Evolutionary conservation across 257 asterid genomes (phyloP).

Genomic region (Cinchona pubescens): DNA sequence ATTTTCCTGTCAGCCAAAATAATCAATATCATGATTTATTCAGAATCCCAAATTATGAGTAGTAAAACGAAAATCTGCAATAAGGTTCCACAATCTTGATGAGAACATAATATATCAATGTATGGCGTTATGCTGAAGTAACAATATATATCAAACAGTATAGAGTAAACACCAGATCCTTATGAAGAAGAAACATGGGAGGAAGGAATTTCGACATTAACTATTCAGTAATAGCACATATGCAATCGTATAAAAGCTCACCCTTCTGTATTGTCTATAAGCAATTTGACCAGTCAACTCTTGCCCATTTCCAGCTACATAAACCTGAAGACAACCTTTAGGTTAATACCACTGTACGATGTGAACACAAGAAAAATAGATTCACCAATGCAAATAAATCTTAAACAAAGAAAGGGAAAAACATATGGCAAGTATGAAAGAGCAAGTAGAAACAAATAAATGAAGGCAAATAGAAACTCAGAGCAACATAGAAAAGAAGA

Average conservation of each 20-base stretch:
- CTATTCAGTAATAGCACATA: not conserved
- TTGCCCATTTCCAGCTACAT: slow-evolving; percentile 67
- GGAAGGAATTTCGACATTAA: not conserved
- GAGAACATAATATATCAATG: not conserved
- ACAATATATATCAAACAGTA: not conserved
- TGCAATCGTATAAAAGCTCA: slow-evolving; percentile 26
- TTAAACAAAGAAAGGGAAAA: not conserved
- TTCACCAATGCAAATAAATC: not conserved
- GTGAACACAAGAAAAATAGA: not conserved
- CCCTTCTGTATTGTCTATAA: slow-evolving; percentile 66
- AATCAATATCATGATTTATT: not conserved
- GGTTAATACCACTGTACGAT: not conserved
- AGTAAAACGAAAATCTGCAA: not conserved
- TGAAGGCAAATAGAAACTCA: not conserved
- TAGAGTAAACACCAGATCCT: not conserved
- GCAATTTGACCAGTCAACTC: slow-evolving; percentile 74
- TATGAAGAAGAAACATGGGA: not conserved
- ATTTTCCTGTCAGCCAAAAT: slow-evolving; percentile 48
- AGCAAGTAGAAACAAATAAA: not conserved
- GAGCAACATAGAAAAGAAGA: too few species aligned
- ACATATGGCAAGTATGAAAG: not conserved
- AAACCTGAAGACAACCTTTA: slow-evolving; percentile 53
- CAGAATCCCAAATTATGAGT: not conserved
- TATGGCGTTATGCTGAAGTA: not conserved
- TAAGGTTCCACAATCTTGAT: not conserved